Evolutionary conservation across 108 stramenopile species (phyloP).

Genomic region (Fragilaria crotonensis): DNA sequence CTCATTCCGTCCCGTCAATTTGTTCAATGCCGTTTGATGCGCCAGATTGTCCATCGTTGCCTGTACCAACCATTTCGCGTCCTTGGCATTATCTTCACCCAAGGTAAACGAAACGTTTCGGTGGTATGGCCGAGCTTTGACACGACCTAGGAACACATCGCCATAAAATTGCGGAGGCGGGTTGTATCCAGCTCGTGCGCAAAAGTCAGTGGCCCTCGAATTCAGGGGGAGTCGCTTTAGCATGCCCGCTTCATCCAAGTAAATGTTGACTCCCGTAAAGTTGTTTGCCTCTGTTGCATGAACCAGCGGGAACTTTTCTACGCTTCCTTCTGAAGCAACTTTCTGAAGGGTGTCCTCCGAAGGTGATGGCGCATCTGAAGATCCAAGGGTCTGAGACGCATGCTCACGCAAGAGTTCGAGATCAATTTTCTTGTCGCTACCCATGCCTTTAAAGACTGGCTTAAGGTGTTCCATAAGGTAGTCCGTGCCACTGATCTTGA

Average conservation of each 20-base stretch:
- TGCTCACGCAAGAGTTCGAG: constrained; percentile 50
- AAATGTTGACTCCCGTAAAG: constrained; percentile 57
- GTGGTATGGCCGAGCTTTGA: constrained; percentile 22
- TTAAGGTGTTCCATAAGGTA: constrained; percentile 40
- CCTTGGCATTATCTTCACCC: constrained; percentile 33
- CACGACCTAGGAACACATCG: constrained; percentile 70
- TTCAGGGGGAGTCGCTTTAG: constrained; percentile 67
- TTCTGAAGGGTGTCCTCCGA: constrained; percentile 24
- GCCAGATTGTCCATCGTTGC: constrained; percentile 58
- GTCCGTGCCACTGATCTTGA: constrained; percentile 22
- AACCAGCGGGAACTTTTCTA: constrained; percentile 74
- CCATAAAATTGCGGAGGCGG: constrained; percentile 83
- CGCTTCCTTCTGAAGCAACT: constrained; percentile 54
- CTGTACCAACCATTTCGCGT: constrained; percentile 57
- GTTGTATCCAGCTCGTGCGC: constrained; percentile 48
- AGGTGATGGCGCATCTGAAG: constrained; percentile 26
- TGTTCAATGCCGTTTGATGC: constrained; percentile 53
- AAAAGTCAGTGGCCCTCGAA: constrained; percentile 41
- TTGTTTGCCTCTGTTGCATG: constrained; percentile 57
- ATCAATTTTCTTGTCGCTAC: constrained; percentile 45
- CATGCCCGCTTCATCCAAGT: constrained; percentile 81
- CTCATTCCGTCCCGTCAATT: constrained; percentile 38
- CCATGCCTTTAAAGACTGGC: constrained; percentile 38
- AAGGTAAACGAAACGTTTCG: constrained; percentile 38
- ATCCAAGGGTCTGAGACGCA: constrained; percentile 40